Evolutionary conservation across 2,329 filamentous ascomycete species (phyloP).

Genomic region (Aspergillus sp.): DNA sequence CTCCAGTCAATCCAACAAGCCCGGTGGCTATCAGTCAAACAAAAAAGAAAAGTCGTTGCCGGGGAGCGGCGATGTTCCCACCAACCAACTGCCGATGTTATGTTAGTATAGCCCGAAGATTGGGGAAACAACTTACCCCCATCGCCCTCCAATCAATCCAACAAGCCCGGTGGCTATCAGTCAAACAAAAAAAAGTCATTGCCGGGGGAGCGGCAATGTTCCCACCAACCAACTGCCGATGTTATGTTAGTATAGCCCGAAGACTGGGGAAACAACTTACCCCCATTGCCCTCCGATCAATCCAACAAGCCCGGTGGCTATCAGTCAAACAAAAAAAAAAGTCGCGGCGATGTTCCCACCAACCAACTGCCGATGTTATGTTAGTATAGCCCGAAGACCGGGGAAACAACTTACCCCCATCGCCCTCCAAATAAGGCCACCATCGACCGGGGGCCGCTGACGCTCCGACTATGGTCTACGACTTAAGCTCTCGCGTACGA

Average conservation of each 20-base stretch:
- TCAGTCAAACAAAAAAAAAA: neutral
- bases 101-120: neutral
- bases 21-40: neutral
- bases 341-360: neutral
- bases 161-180: neutral
- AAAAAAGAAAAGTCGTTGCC: too few species aligned
- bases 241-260: neutral
- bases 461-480: conserved; percentile 10
- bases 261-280: neutral
- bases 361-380: neutral
- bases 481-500: conserved; percentile 14
- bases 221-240: conserved; percentile 2
- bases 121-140: neutral
- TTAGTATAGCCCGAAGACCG: neutral
- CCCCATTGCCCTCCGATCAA: neutral
- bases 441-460: conserved; percentile 8
- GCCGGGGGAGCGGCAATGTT: neutral
- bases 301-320: neutral
- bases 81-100: too few species aligned
- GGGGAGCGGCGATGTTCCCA: too few species aligned
- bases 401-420: conserved; percentile 10
- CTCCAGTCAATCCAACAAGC: neutral
- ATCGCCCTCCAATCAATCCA: neutral
- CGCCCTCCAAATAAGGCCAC: conserved; percentile 9
- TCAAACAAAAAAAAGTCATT: neutral